Percentiles rank a stretch among this genome's conserved stretches.
Conservation (phyloP, 805 yeast species). For the Candida cerambycidarum region DNA sequence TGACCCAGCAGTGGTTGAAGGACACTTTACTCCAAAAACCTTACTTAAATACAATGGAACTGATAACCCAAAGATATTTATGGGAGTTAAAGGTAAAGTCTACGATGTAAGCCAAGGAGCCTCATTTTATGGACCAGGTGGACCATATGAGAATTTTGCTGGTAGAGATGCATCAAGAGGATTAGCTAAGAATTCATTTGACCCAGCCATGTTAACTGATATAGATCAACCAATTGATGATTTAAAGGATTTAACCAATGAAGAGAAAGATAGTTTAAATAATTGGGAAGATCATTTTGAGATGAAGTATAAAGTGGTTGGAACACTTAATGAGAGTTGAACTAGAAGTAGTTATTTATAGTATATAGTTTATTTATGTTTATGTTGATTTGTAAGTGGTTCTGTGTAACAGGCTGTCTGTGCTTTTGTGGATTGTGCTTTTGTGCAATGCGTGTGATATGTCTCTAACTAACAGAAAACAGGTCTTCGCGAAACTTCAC, state of each 20-base stretch:
- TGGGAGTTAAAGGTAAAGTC: constrained; percentile 83
- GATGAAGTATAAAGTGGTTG: constrained; percentile 79
- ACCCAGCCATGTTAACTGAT: constrained; percentile 58
- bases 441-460: too few species aligned
- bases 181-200: constrained; percentile 85
- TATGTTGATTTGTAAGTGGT: too few species aligned
- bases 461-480: too few species aligned
- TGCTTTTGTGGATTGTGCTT: background rate
- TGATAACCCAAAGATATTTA: constrained; percentile 74
- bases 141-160: constrained; percentile 92
- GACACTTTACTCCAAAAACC: constrained; percentile 71
- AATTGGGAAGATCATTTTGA: constrained; percentile 86
- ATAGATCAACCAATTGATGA: constrained; percentile 78
- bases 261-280: constrained; percentile 66
- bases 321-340: constrained; percentile 33
- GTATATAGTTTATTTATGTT: constrained; percentile 6
- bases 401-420: too few species aligned
- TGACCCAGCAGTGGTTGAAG: constrained; percentile 35
- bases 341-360: background rate
- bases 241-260: constrained; percentile 56
- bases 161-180: constrained; percentile 96
- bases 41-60: constrained; percentile 77
- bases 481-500: background rate
- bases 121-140: constrained; percentile 91
- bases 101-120: constrained; percentile 81